These are phyloP conservation scores for Lecanosticta acicola DNA, from an alignment of 2,329 filamentous ascomycete species.

Conservation along the genomic window DNA sequence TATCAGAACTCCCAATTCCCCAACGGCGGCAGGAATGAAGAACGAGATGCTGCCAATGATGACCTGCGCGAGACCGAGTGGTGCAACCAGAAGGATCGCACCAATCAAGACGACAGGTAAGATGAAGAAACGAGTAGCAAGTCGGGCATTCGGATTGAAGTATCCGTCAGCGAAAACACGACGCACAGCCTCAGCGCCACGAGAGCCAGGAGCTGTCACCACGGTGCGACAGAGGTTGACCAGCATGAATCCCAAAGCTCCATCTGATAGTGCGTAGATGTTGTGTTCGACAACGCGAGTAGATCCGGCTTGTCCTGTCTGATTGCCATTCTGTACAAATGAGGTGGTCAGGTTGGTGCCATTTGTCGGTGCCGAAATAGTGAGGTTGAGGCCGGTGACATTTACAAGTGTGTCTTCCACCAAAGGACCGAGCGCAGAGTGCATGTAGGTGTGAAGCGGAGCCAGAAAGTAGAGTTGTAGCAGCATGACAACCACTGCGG, in stretches of 20 bases:
- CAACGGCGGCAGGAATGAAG: conserved; percentile 3
- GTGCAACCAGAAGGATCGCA: conserved; percentile 56
- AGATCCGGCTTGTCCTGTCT: conserved; percentile 14
- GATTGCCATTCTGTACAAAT: not conserved
- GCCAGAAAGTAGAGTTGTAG: conserved; percentile 86
- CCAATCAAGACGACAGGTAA: conserved; percentile 65
- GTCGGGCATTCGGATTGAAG: conserved; percentile 67
- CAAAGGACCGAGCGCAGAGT: conserved; percentile 11
- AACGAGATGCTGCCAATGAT: conserved; percentile 35
- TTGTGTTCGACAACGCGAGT: conserved; percentile 58
- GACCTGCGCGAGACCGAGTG: conserved; percentile 54
- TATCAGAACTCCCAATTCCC: conserved; percentile 30
- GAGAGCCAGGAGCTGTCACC: conserved; percentile 61
- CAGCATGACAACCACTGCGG: conserved; percentile 69
- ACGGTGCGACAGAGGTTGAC: conserved; percentile 72
- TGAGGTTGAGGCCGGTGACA: conserved; percentile 2
- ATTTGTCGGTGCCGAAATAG: not conserved
- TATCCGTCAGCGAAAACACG: conserved; percentile 65
- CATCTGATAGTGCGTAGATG: conserved; percentile 84
- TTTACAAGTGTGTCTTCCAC: conserved; percentile 13
- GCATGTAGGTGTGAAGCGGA: conserved; percentile 74
- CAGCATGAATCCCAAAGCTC: conserved; percentile 89
- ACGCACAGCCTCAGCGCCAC: conserved; percentile 67
- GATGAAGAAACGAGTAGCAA: conserved; percentile 84
- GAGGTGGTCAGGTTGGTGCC: not conserved